phyloP scores from a whole-genome alignment of 73 alveolate genomes.

The Tetrahymena malaccensis region DNA sequence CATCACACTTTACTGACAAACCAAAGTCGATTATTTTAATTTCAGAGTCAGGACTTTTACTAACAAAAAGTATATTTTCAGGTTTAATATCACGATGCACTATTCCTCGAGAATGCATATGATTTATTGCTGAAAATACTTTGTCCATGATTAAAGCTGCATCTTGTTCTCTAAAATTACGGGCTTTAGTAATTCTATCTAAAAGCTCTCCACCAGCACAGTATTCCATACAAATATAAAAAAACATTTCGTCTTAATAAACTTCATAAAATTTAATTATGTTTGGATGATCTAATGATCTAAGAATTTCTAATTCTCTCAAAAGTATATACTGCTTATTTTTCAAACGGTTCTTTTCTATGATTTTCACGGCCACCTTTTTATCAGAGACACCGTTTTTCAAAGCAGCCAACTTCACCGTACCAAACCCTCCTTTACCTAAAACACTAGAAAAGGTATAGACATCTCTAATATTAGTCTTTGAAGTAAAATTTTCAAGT shows the following conservation, averaged over 20 bases:
- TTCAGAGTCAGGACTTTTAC: constrained; percentile 29
- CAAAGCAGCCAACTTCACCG: constrained; percentile 13
- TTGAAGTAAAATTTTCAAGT: constrained; percentile 19
- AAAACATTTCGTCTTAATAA: constrained; percentile 54
- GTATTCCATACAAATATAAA: constrained; percentile 70
- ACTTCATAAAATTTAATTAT: constrained; percentile 69
- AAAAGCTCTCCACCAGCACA: constrained; percentile 63
- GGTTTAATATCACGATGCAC: constrained; percentile 57
- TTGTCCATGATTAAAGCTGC: constrained; percentile 2
- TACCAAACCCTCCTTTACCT: constrained; percentile 45
- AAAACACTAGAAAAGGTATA: constrained; percentile 12
- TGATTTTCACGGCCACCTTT: constrained; percentile 31
- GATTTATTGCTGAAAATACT: constrained; percentile 41
- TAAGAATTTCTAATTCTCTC: constrained; percentile 55
- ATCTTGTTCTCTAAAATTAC: constrained; percentile 9
- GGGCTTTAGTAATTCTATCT: constrained; percentile 43
- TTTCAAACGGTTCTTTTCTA: constrained; percentile 20
- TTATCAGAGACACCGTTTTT: constrained; percentile 18
- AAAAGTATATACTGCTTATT: background rate
- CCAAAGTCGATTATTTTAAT: constrained; percentile 60
- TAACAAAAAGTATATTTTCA: constrained; percentile 45
- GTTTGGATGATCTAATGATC: constrained; percentile 62
- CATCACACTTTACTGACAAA: constrained; percentile 31
- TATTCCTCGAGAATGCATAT: constrained; percentile 56
- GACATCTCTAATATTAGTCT: background rate